phyloP scores from a whole-genome alignment of 768 basidiomycete species.

The Leccinum broughii region DNA sequence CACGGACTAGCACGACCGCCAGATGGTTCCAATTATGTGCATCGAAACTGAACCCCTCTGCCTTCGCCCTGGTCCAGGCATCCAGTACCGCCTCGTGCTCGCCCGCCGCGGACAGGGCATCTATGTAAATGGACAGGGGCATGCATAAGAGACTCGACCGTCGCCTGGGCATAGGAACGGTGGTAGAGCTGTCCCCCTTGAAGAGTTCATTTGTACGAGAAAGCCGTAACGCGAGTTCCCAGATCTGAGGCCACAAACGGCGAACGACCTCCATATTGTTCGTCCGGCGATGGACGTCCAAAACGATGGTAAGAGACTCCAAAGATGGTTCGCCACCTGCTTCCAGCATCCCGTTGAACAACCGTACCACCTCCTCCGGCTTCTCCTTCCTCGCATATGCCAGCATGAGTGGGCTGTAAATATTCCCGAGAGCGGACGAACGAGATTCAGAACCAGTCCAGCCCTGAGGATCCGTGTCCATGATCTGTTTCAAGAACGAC shows the following conservation, averaged over 20 bases:
- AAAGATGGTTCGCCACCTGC: constrained; percentile 60
- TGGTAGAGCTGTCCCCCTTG: constrained; percentile 17
- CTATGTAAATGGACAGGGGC: constrained; percentile 81
- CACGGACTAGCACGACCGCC: constrained; percentile 70
- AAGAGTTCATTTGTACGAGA: constrained; percentile 38
- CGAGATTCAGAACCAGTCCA: constrained; percentile 46
- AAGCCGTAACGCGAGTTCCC: constrained; percentile 52
- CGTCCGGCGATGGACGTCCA: constrained; percentile 70
- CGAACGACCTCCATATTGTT: constrained; percentile 55
- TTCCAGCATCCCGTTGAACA: constrained; percentile 54
- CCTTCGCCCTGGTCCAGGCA: constrained; percentile 66
- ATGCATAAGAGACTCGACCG: constrained; percentile 64
- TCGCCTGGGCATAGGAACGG: constrained; percentile 22
- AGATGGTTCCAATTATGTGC: constrained; percentile 93
- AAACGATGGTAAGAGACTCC: constrained; percentile 57
- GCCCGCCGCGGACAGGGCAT: constrained; percentile 66
- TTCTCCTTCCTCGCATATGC: constrained; percentile 46
- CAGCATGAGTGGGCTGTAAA: constrained; percentile 64
- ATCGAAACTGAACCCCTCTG: constrained; percentile 74
- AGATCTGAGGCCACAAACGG: constrained; percentile 68
- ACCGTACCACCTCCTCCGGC: constrained; percentile 54
- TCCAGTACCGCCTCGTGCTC: constrained; percentile 58
- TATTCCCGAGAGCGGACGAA: constrained; percentile 46
- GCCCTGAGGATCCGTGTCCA: constrained; percentile 33
- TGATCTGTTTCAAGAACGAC: constrained; percentile 58